Conservation (phyloP, 805 yeast species). For the Grigorovia humatica region DNA sequence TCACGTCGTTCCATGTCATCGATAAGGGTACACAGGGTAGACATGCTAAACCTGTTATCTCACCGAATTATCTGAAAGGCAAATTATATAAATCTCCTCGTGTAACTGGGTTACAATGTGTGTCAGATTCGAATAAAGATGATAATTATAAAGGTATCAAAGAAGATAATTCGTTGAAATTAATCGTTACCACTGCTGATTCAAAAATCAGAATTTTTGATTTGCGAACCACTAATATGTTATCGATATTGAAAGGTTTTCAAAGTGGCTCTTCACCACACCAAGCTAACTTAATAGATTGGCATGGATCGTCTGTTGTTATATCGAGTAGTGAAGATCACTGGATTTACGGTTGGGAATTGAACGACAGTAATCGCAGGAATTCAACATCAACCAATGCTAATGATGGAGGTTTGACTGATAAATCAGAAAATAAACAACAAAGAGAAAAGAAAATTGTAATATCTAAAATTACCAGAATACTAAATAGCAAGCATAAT, state of each 20-base stretch:
- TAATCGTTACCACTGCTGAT: constrained; percentile 70
- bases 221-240: constrained; percentile 40
- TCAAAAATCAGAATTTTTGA: constrained; percentile 63
- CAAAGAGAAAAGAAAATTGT: not conserved
- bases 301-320: constrained; percentile 31
- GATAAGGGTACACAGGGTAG: constrained; percentile 26
- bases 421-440: not conserved
- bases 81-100: constrained; percentile 36
- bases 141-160: not conserved
- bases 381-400: constrained; percentile 1
- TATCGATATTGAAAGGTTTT: constrained; percentile 63
- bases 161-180: constrained; percentile 22
- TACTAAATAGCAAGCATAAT: not conserved
- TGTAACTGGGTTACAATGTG: constrained; percentile 67
- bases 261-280: constrained; percentile 64
- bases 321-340: constrained; percentile 83
- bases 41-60: constrained; percentile 2
- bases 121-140: constrained; percentile 16
- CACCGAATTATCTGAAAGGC: not conserved
- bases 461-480: not conserved
- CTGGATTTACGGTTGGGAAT: constrained; percentile 75
- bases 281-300: constrained; percentile 35
- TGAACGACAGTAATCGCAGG: constrained; percentile 10
- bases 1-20: constrained; percentile 36
- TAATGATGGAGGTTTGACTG: not conserved